These are phyloP conservation scores for Cochlearia excelsa DNA, from an alignment of 345 rosid genomes.

Conservation along the genomic window DNA sequence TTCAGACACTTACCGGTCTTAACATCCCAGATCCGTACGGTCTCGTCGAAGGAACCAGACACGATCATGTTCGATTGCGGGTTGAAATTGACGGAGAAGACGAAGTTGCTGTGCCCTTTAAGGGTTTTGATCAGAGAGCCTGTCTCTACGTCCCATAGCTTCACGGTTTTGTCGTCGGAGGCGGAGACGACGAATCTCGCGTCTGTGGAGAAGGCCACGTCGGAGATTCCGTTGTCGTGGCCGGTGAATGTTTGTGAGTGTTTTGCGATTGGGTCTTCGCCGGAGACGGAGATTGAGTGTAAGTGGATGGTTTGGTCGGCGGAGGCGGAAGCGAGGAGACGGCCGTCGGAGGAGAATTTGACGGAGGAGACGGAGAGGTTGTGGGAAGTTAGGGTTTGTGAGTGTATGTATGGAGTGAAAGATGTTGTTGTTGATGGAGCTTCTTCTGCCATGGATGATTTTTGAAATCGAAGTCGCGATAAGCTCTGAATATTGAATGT, in stretches of 20 bases:
- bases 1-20: constrained; percentile 79
- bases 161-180: constrained; percentile 89
- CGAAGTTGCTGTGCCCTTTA: constrained; percentile 76
- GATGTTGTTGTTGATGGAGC: constrained; percentile 28
- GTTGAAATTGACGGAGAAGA: constrained; percentile 78
- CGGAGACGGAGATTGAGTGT: constrained; percentile 48
- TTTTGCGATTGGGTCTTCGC: constrained; percentile 34
- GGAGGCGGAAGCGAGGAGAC: constrained; percentile 78
- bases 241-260: constrained; percentile 59
- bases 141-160: constrained; percentile 85
- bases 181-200: constrained; percentile 81
- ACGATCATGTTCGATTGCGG: constrained; percentile 86
- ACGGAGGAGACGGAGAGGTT: constrained; percentile 64
- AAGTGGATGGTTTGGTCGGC: constrained; percentile 76
- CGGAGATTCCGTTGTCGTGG: constrained; percentile 81
- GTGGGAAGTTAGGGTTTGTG: constrained; percentile 80
- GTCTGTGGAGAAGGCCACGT: constrained; percentile 85
- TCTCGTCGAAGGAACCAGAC: constrained; percentile 91
- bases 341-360: constrained; percentile 90
- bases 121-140: constrained; percentile 64
- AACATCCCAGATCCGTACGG: constrained; percentile 93
- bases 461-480: constrained; percentile 3
- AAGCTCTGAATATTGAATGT: neutral
- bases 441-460: constrained; percentile 31
- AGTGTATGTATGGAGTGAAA: constrained; percentile 61